Evolutionary conservation across 73 alveolate species (phyloP).

Genomic region (Paraurostyla sp.): DNA sequence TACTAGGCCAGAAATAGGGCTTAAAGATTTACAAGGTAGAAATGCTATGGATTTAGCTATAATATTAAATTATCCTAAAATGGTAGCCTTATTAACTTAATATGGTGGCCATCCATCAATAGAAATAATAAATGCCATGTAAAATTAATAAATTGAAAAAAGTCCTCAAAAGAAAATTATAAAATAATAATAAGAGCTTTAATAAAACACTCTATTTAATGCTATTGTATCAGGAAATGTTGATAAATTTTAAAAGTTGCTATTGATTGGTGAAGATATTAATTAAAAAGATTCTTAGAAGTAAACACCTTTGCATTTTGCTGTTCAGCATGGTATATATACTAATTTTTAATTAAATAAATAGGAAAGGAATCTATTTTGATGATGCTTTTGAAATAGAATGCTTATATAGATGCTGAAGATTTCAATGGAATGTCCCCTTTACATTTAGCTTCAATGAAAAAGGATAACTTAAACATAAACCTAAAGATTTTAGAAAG

Average conservation of each 20-base stretch:
- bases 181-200: neutral
- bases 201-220: neutral
- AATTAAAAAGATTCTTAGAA: conserved; percentile 9
- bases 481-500: neutral
- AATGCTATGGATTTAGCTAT: conserved; percentile 38
- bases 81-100: neutral
- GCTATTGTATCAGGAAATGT: neutral
- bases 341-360: too few species aligned
- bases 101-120: conserved; percentile 12
- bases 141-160: too few species aligned
- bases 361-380: neutral
- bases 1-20: neutral
- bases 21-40: conserved; percentile 29
- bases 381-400: conserved; percentile 19
- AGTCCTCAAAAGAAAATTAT: neutral
- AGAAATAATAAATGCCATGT: neutral
- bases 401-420: neutral
- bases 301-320: conserved; percentile 51
- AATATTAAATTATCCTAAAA: neutral
- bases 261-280: neutral
- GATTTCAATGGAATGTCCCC: conserved; percentile 59
- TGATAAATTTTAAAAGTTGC: neutral
- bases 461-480: neutral
- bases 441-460: conserved; percentile 13
- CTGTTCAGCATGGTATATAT: neutral